phyloP scores from a whole-genome alignment of 495 filamentous ascomycete species.

The Penicillium antarcticum region DNA sequence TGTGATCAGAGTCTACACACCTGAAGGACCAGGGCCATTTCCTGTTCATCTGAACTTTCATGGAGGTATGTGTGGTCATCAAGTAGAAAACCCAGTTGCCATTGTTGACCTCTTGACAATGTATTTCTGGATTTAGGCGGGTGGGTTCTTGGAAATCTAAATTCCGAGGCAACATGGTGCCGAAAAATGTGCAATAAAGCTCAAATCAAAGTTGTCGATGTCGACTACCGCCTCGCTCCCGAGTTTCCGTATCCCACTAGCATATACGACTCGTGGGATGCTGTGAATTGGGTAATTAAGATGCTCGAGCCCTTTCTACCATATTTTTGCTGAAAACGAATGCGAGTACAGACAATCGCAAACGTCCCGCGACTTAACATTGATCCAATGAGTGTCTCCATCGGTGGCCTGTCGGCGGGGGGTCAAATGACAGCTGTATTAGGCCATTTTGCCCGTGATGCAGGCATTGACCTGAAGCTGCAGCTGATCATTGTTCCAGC shows the following conservation, averaged over 20 bases:
- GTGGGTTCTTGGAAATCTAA: conserved; percentile 42
- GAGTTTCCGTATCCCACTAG: conserved; percentile 27
- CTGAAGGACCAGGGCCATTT: conserved; percentile 34
- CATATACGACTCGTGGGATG: conserved; percentile 35
- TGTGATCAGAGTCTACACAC: conserved; percentile 35
- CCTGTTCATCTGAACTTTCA: conserved; percentile 46
- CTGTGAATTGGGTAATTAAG: conserved; percentile 30
- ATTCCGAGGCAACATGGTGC: conserved; percentile 37
- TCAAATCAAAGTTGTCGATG: conserved; percentile 39
- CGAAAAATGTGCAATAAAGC: conserved; percentile 41
- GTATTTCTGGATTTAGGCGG: conserved; percentile 22
- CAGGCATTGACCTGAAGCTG: conserved; percentile 27
- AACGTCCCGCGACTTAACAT: conserved; percentile 29
- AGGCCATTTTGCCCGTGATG: conserved; percentile 45
- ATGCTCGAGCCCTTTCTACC: too few relatives aligned
- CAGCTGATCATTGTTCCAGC: conserved; percentile 24
- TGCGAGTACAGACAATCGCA: conserved; percentile 11
- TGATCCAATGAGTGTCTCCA: conserved; percentile 49
- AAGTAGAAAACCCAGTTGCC: not conserved
- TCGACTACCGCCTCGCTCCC: conserved; percentile 33
- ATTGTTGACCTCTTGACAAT: not conserved
- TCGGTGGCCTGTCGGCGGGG: conserved; percentile 48
- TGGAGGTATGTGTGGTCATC: conserved; percentile 11
- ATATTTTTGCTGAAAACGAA: not conserved
- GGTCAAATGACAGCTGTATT: conserved; percentile 39